Base-by-base conservation (phyloP, 1,284 basidiomycete species). In the Phylloboletellus chloephorus region DNA sequence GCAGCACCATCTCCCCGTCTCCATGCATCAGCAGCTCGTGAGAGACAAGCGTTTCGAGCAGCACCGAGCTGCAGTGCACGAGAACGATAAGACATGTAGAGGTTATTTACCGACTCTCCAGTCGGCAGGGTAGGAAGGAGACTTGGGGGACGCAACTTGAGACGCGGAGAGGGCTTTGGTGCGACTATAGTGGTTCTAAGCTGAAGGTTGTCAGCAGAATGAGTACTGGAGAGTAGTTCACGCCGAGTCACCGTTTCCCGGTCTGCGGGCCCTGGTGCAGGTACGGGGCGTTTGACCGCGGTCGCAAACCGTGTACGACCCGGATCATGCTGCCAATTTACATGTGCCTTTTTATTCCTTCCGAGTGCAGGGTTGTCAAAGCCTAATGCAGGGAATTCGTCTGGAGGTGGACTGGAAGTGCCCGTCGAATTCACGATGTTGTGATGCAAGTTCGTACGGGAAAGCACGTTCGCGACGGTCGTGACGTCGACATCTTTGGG, bases 1-100 rank as follows among this genome's bases (percentile, higher is more conserved):
- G 88, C 87, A 0, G 91, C 91, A 3, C 94, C 94, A 52, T 98
- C 94, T 4, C 94, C 93, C 9, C 88, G 76, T 32, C 90, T 74
- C 86, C 90, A 98, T 2, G 94, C 92, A 57, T 97, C 92, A 1
- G 95, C 92, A 4, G 95, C 95, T 31, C 91, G 81, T 2, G 88
- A 90, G n/a, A 98, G 74, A 58, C 90, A 95, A 9, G 91, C 90
- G 57, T 98, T 98, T 23, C 95, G 74, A 26, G 91, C 90, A 6
- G 92, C 88, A 29, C 92, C 93, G 5, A 98, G 79, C 50, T 95
- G 87, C 46, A 97, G 73, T 16, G 89, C 89, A 19, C 86, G 78
- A 22, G 82, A 75, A 5, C 94, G 83, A 53, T 96, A 94, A 0
- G 78, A 64, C 79, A 94, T 84, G 67, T 98, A 98, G 50, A 95